Base-by-base conservation (phyloP, 1,284 basidiomycete genomes). In the Ustilago nuda region DNA sequence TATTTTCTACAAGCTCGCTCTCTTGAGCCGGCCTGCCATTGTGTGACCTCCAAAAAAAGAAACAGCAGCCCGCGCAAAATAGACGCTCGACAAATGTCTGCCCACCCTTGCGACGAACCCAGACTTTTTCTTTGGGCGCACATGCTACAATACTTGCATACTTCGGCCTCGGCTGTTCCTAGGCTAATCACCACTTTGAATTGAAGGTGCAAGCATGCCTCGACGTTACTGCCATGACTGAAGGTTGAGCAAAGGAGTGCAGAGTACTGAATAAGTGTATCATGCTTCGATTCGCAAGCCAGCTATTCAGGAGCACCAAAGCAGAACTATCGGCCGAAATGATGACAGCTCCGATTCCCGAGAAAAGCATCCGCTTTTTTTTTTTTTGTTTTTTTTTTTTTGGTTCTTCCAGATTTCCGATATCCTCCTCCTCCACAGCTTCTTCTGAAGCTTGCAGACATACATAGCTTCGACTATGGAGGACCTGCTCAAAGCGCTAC, bases 401-500 rank as follows among this genome's bases (percentile, higher is more conserved):
- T 63, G 69, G 50, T 67, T 68, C 61, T 65, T 73, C 61, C 37
- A n/a, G 41, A 61, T 46, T 30, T 45, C 52, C 50, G 4, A 48
- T 27, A 32, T 27, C 15, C 56, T 37, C 60, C 30, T 11, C 45
- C 39, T 37, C 17, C 30, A 11, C 15, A 50, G 27, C 27, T 30
- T 23, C 48, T 50, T 45, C 48, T 13, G 27, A 30, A 8, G 8
- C 30, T 6, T 17, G 8, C 32, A 17, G 11, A 3, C 8, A 17
- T 9, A 7, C 3, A 5, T 23, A 23, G 17, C 9, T 13, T 7
- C n/a, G 9, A 41, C 2, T 15, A 85, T 85, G 84, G 84, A 85
- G 55, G 81, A 82, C 45, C 73, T 84, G 33, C 56, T 85, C 52
- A 79, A 76, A 17, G 80, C 82, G 27, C 65, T 85, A 43, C 78